Conservation (phyloP, 805 yeast genomes). For the Starmerella davenportii region DNA sequence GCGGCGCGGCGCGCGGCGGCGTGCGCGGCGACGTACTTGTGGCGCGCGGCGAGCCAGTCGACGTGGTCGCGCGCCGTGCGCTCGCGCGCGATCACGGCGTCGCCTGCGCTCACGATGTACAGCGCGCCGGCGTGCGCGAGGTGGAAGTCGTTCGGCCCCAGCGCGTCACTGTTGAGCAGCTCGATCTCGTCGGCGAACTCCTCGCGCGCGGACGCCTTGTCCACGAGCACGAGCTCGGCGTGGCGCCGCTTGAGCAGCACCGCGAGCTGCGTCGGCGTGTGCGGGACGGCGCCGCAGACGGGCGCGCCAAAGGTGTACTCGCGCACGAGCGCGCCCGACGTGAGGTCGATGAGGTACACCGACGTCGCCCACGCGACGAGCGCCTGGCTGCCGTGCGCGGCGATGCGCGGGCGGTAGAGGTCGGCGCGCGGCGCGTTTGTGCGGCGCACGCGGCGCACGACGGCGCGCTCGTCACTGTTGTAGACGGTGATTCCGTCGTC, state of each 20-base stretch:
- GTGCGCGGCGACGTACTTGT: slow-evolving; percentile 50
- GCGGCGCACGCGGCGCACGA: slow-evolving; percentile 41
- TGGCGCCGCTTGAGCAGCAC: slow-evolving; percentile 6
- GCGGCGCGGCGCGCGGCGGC: slow-evolving; percentile 4
- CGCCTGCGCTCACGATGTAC: slow-evolving; percentile 61
- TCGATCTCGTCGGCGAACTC: slow-evolving; percentile 64
- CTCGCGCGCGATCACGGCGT: slow-evolving; percentile 59
- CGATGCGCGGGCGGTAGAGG: slow-evolving; percentile 62
- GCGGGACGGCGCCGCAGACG: slow-evolving; percentile 10
- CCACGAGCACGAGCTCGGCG: slow-evolving; percentile 47
- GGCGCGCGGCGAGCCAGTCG: slow-evolving; percentile 48
- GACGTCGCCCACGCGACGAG: slow-evolving; percentile 70
- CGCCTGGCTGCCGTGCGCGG: slow-evolving; percentile 41
- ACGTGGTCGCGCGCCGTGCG: slow-evolving; percentile 52
- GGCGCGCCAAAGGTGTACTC: slow-evolving; percentile 1
- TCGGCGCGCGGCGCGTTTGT: slow-evolving; percentile 45
- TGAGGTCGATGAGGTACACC: slow-evolving; percentile 41
- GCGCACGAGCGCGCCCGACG: slow-evolving; percentile 2
- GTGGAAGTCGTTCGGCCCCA: slow-evolving; percentile 63
- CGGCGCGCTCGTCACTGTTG: slow-evolving; percentile 34
- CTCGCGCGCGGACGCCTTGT: slow-evolving; percentile 49
- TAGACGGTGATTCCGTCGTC: slow-evolving; percentile 60
- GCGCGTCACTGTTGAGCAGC: slow-evolving; percentile 30
- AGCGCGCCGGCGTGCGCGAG: slow-evolving; percentile 26
- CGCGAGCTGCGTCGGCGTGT: slow-evolving; percentile 6